Base-by-base conservation (phyloP, 306 rosid species). In the Prunus kanzakura region DNA sequence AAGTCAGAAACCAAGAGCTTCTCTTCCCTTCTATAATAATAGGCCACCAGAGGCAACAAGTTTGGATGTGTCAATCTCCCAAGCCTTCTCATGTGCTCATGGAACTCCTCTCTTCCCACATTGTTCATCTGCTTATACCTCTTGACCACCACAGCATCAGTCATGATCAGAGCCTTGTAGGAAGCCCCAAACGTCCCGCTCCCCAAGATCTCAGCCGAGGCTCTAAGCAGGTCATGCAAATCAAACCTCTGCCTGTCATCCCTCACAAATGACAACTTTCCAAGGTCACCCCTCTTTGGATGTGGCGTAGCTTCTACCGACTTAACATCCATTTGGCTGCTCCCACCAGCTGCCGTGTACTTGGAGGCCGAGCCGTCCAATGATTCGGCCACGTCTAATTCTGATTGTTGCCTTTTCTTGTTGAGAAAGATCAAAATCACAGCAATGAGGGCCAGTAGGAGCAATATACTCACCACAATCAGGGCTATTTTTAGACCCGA, bases 171-270 rank as follows among this genome's bases (percentile, higher is more conserved):
- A 0, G 97, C 97, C 85, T 92, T 96, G 87, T 91, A 96, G 2
- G 99, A 96, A 71, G 99, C 87, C 4, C 97, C 99, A 51, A 96
- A 96, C 1, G 84, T 79, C 0, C 96, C 96, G 68, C 99, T 96
- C 19, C 99, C 99, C 52, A 96, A 77, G 63, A 96, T 82, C 65
- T 96, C 99, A 0, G 99, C 99, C 0, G 99, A 92, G 11, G 98
- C 90, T 72, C 60, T 82, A 0, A 96, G 82, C 71, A 96, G 78
- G 75, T 96, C 99, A 6, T 89, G 92, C 60, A 96, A 76, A 73
- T 86, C 97, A 74, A 92, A 96, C 62, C n/a, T 83, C 46, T 73
- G 69, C 3, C 84, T 45, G n/a, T 84, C 89, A 0, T 87, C 83
- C 80, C 86, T 85, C 4, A 92, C 66, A 57, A 96, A 92, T 20